Evolutionary conservation across 805 yeast genomes (phyloP).

Genomic region (Priceomyces castillae): DNA sequence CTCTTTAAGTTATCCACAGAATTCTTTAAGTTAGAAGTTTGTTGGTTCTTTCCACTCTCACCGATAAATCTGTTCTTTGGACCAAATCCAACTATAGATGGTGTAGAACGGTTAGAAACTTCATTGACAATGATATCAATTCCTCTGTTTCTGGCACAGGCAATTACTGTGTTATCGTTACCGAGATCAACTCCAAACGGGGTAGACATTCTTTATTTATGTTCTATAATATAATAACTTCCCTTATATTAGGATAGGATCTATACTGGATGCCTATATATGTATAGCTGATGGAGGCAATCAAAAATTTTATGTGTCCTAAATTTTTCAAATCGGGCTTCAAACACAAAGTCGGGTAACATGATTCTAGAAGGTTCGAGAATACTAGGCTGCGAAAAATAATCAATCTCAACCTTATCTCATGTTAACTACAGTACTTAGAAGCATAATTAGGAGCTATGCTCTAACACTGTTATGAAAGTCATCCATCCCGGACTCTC

Average conservation of each 20-base stretch:
- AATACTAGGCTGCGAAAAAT: slow-evolving; percentile 6
- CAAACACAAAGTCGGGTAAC: slow-evolving; percentile 8
- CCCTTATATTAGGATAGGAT: slow-evolving; percentile 1
- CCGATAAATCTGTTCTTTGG: slow-evolving; percentile 86
- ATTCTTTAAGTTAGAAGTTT: slow-evolving; percentile 93
- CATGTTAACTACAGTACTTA: too few relatives aligned
- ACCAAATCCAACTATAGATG: slow-evolving; percentile 89
- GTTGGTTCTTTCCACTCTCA: slow-evolving; percentile 94
- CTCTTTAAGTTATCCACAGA: slow-evolving; percentile 95
- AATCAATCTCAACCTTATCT: too few relatives aligned
- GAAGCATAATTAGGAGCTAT: slow-evolving; percentile 16
- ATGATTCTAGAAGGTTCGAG: slow-evolving; percentile 9
- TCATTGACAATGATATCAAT: slow-evolving; percentile 98
- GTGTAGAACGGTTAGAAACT: slow-evolving; percentile 96
- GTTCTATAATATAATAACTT: slow-evolving; percentile 2
- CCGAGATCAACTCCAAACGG: slow-evolving; percentile 99
- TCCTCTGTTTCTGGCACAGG: slow-evolving; percentile 96
- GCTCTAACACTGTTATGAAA: slow-evolving; percentile 50
- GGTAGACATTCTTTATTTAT: slow-evolving; percentile 60
- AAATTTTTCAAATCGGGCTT: slow-evolving; percentile 3
- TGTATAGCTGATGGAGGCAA: slow-evolving; percentile 8
- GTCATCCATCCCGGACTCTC: slow-evolving; percentile 84
- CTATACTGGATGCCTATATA: slow-evolving; percentile 2
- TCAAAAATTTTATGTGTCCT: slow-evolving; percentile 7
- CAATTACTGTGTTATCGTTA: slow-evolving; percentile 88